phyloP scores from a whole-genome alignment of 345 rosid species.

The Eutrema yunnanense region DNA sequence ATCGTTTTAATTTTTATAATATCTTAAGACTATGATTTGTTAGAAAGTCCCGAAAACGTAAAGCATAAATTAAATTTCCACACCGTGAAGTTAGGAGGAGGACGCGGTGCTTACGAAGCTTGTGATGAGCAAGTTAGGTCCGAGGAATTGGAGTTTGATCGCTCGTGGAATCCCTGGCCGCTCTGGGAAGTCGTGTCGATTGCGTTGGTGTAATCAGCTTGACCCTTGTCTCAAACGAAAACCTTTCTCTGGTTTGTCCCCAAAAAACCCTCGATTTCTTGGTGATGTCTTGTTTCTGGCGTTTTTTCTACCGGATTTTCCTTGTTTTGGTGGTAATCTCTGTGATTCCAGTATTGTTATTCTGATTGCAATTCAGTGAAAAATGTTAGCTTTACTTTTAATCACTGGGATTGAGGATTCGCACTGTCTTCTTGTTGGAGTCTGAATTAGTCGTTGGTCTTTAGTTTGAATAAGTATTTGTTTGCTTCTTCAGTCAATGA shows the following conservation, averaged over 20 bases:
- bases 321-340: not conserved
- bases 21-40: not conserved
- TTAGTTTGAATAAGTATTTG: too few relatives aligned
- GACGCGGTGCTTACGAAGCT: slow-evolving; percentile 54
- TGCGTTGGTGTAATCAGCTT: slow-evolving; percentile 87
- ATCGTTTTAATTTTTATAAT: not conserved
- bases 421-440: too few relatives aligned
- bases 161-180: slow-evolving; percentile 80
- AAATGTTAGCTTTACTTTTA: too few relatives aligned
- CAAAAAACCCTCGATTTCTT: not conserved
- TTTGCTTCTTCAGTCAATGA: too few relatives aligned
- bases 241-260: slow-evolving; percentile 57
- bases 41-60: not conserved
- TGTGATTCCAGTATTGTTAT: not conserved
- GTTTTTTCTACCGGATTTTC: not conserved
- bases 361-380: too few relatives aligned
- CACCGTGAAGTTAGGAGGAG: slow-evolving; percentile 35
- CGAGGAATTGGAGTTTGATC: slow-evolving; percentile 85
- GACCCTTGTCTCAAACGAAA: slow-evolving; percentile 77
- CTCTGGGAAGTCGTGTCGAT: slow-evolving; percentile 80
- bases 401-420: too few relatives aligned
- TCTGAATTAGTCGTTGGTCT: too few relatives aligned
- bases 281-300: not conserved
- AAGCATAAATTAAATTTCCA: not conserved
- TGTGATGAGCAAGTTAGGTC: slow-evolving; percentile 57